Conservation (phyloP, 2,329 filamentous ascomycete genomes). For the Dryadomyces quercus-mongolicae region DNA sequence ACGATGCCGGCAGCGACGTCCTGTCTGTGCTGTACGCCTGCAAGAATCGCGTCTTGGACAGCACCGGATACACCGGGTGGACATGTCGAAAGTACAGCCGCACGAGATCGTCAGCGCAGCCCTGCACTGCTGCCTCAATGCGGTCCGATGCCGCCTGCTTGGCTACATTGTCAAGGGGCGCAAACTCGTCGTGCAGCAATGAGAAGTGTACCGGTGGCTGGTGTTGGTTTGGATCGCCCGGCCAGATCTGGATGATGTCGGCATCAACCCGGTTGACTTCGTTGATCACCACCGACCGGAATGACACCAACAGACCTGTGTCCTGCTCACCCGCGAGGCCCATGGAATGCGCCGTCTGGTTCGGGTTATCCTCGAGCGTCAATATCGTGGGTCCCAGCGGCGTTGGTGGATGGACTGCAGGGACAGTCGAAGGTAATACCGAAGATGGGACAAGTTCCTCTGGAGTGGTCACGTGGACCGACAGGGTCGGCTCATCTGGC, state of each 20-base stretch:
- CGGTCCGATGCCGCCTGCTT: constrained; percentile 25
- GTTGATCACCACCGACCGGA: constrained; percentile 32
- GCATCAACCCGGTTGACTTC: constrained; percentile 29
- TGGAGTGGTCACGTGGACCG: not conserved
- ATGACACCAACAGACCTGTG: constrained; percentile 31
- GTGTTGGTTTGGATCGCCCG: constrained; percentile 15
- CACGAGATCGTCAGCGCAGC: constrained; percentile 27
- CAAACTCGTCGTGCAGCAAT: constrained; percentile 30
- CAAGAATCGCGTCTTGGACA: constrained; percentile 32
- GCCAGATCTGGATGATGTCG: constrained; percentile 11
- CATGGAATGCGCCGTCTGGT: constrained; percentile 31
- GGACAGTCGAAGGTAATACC: not conserved
- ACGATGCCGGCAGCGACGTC: constrained; percentile 27
- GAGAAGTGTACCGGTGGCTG: constrained; percentile 32
- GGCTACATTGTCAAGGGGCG: constrained; percentile 26
- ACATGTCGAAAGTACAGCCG: constrained; percentile 33
- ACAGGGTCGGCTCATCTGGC: not conserved
- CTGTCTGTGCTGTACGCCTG: constrained; percentile 24
- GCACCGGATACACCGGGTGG: constrained; percentile 29
- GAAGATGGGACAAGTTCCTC: not conserved
- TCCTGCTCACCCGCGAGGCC: constrained; percentile 34
- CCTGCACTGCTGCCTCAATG: constrained; percentile 29
- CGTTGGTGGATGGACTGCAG: not conserved
- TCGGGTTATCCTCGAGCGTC: constrained; percentile 28
- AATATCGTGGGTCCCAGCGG: constrained; percentile 10